Evolutionary conservation across 2,329 filamentous ascomycete genomes (phyloP).

Genomic region (Volutella citrinella): DNA sequence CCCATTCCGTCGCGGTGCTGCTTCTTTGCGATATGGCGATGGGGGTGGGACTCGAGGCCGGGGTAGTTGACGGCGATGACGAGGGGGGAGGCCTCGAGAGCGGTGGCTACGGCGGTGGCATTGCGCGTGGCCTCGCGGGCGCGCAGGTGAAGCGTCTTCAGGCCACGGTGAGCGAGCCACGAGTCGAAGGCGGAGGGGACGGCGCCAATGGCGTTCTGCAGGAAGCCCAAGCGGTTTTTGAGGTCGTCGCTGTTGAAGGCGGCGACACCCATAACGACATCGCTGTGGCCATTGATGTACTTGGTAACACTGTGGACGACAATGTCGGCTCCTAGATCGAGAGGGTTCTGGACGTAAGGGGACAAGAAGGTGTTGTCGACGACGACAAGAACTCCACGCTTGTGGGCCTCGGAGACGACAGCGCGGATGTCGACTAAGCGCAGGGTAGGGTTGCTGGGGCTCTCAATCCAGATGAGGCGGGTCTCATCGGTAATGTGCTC

Average conservation of each 20-base stretch:
- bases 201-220: slow-evolving; percentile 96
- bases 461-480: slow-evolving; percentile 94
- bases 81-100: slow-evolving; percentile 75
- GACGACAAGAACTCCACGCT: slow-evolving; percentile 89
- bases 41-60: slow-evolving; percentile 81
- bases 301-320: slow-evolving; percentile 97
- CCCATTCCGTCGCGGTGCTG: slow-evolving; percentile 95
- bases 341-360: slow-evolving; percentile 94
- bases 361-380: slow-evolving; percentile 99
- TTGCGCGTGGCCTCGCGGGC: slow-evolving; percentile 82
- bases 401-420: slow-evolving; percentile 78
- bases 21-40: slow-evolving; percentile 78
- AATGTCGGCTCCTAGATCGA: slow-evolving; percentile 92
- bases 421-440: slow-evolving; percentile 89
- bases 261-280: slow-evolving; percentile 96
- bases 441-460: slow-evolving; percentile 90
- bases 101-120: slow-evolving; percentile 71
- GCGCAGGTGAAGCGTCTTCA: slow-evolving; percentile 94
- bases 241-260: slow-evolving; percentile 88
- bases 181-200: slow-evolving; percentile 94
- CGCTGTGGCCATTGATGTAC: slow-evolving; percentile 97
- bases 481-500: slow-evolving; percentile 84
- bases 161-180: slow-evolving; percentile 94
- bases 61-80: slow-evolving; percentile 95
- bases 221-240: slow-evolving; percentile 74